A percentile compares a stretch with the other conserved stretches of the same genome.
These are phyloP conservation scores for Thinopyrum elongatum DNA, from an alignment of 176 grass and related monocot species.

Conservation along the genomic window DNA sequence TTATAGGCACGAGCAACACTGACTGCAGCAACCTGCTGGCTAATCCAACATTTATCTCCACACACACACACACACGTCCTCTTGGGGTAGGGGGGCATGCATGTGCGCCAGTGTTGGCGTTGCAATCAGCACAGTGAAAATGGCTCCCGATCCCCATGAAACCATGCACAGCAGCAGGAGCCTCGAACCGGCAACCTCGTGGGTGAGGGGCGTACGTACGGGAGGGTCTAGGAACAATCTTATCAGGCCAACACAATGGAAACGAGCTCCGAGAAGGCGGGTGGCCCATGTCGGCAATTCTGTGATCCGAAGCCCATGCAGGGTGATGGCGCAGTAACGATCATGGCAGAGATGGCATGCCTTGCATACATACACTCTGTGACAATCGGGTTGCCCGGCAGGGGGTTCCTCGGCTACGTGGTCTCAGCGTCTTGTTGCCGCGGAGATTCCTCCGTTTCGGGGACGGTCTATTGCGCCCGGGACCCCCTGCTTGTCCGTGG, in stretches of 20 bases:
- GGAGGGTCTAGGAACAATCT: slow-evolving; percentile 7
- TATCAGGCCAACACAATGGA: slow-evolving; percentile 20
- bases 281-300: background rate
- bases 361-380: background rate
- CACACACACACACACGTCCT: background rate
- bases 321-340: background rate
- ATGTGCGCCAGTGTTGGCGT: slow-evolving; percentile 1
- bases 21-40: background rate
- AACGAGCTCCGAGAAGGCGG: background rate
- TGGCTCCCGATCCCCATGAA: background rate
- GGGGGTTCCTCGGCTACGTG: background rate
- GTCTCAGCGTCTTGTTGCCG: background rate
- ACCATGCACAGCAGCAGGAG: background rate
- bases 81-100: background rate
- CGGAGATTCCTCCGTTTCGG: slow-evolving; percentile 37
- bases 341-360: slow-evolving; percentile 2
- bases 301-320: slow-evolving; percentile 25
- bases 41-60: background rate
- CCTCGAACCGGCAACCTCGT: background rate
- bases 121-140: slow-evolving; percentile 27
- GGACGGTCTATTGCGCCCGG: background rate
- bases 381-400: background rate
- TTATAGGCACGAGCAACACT: background rate
- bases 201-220: background rate
- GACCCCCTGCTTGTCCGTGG: background rate